Percentiles rank a stretch among this genome's conserved stretches.
phyloP scores from a whole-genome alignment of 495 filamentous ascomycete species.

The Ascodesmis nigricans region DNA sequence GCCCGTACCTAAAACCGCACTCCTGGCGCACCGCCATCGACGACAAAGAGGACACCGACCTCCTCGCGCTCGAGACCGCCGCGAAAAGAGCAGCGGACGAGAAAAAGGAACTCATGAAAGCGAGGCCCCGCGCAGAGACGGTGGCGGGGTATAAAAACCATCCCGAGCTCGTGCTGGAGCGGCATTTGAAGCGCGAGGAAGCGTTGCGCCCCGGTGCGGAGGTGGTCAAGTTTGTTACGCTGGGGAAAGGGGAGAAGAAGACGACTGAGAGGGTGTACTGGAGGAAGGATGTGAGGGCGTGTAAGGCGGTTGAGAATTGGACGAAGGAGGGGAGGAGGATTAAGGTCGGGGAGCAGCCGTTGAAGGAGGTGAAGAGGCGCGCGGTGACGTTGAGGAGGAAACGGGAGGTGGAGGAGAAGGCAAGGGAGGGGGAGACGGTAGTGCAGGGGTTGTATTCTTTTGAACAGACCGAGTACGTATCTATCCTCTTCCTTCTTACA shows the following conservation, averaged over 20 bases:
- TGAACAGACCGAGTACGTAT: constrained; percentile 79
- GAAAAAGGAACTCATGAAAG: too few relatives aligned
- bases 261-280: constrained; percentile 62
- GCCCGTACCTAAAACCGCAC: constrained; percentile 32
- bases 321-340: constrained; percentile 83
- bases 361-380: constrained; percentile 75
- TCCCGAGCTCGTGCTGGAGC: constrained; percentile 38
- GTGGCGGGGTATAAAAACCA: constrained; percentile 7
- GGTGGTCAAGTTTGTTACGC: constrained; percentile 50
- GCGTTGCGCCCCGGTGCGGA: constrained; percentile 48
- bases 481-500: background rate
- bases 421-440: constrained; percentile 57
- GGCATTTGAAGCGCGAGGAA: constrained; percentile 84
- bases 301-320: constrained; percentile 89
- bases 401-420: constrained; percentile 68
- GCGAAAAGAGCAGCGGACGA: constrained; percentile 73
- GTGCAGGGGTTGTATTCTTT: constrained; percentile 66
- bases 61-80: constrained; percentile 32
- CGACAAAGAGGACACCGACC: constrained; percentile 43
- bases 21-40: constrained; percentile 28
- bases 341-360: constrained; percentile 40
- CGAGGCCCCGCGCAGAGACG: constrained; percentile 46
- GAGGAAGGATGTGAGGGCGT: constrained; percentile 57
- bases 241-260: constrained; percentile 40
- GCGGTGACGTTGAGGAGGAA: constrained; percentile 75